phyloP scores from a whole-genome alignment of 331 rosid genomes.

The Saraca asoca region DNA sequence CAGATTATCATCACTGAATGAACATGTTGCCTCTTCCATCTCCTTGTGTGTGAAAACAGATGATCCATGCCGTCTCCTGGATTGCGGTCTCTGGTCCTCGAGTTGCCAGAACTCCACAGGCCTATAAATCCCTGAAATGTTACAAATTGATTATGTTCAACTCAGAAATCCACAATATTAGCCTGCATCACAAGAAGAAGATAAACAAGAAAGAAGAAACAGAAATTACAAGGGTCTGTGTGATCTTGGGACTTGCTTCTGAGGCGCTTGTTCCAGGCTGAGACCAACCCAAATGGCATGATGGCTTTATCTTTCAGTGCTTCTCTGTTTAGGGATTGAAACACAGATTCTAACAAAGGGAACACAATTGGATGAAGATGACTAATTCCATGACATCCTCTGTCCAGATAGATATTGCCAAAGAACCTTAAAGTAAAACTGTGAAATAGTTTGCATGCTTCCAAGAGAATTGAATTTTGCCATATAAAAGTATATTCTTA shows the following conservation, averaged over 20 bases:
- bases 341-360: slow-evolving; percentile 26
- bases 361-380: too few relatives aligned
- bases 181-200: slow-evolving; percentile 20
- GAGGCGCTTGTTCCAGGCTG: slow-evolving; percentile 96
- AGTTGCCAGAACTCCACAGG: slow-evolving; percentile 81
- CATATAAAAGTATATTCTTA: slow-evolving; percentile 32
- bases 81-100: slow-evolving; percentile 62
- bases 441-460: slow-evolving; percentile 27
- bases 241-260: slow-evolving; percentile 77
- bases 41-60: slow-evolving; percentile 77
- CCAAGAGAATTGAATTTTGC: slow-evolving; percentile 22
- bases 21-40: slow-evolving; percentile 89
- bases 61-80: slow-evolving; percentile 70
- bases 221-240: slow-evolving; percentile 71
- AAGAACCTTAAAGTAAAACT: slow-evolving; percentile 1
- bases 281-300: slow-evolving; percentile 87
- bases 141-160: not conserved
- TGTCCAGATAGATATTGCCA: slow-evolving; percentile 7
- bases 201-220: slow-evolving; percentile 9
- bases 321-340: slow-evolving; percentile 34
- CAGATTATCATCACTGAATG: slow-evolving; percentile 79
- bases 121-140: slow-evolving; percentile 75
- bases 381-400: slow-evolving; percentile 30
- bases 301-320: slow-evolving; percentile 14
- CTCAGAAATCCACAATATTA: not conserved